Evolutionary conservation across 2,329 filamentous ascomycete species (phyloP).

Genomic region (Alternaria sp.): DNA sequence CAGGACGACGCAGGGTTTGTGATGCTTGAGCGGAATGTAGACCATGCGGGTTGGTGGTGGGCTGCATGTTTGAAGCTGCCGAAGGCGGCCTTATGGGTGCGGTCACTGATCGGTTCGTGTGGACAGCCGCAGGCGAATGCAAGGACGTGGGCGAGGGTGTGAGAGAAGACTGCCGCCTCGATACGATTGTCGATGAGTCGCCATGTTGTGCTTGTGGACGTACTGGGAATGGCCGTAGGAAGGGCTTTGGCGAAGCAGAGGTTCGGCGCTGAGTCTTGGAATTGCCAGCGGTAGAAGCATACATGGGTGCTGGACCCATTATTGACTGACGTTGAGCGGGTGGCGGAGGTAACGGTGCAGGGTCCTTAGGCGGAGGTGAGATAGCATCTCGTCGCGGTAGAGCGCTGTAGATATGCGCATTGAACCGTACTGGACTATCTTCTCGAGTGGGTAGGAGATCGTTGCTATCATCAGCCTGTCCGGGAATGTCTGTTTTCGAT

Average conservation of each 20-base stretch:
- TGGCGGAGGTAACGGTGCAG: constrained; percentile 37
- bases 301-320: constrained; percentile 21
- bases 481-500: constrained; percentile 4
- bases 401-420: constrained; percentile 36
- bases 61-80: constrained; percentile 21
- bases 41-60: constrained; percentile 22
- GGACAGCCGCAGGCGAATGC: constrained; percentile 37
- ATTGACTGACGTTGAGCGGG: constrained; percentile 39
- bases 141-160: constrained; percentile 30
- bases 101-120: constrained; percentile 46
- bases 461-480: not conserved
- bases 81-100: constrained; percentile 35
- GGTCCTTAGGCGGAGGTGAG: constrained; percentile 43
- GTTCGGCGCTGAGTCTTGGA: constrained; percentile 35
- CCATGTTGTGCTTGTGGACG: constrained; percentile 44
- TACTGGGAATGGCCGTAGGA: constrained; percentile 49
- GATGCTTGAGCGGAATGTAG: constrained; percentile 21
- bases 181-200: constrained; percentile 36
- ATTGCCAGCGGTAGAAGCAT: constrained; percentile 20
- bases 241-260: constrained; percentile 48
- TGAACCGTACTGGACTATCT: constrained; percentile 37
- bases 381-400: constrained; percentile 38
- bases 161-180: constrained; percentile 46
- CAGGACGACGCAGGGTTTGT: constrained; percentile 52
- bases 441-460: constrained; percentile 22